Conservation (phyloP, 2,329 filamentous ascomycete species). For the Elsinoe necatrix region DNA sequence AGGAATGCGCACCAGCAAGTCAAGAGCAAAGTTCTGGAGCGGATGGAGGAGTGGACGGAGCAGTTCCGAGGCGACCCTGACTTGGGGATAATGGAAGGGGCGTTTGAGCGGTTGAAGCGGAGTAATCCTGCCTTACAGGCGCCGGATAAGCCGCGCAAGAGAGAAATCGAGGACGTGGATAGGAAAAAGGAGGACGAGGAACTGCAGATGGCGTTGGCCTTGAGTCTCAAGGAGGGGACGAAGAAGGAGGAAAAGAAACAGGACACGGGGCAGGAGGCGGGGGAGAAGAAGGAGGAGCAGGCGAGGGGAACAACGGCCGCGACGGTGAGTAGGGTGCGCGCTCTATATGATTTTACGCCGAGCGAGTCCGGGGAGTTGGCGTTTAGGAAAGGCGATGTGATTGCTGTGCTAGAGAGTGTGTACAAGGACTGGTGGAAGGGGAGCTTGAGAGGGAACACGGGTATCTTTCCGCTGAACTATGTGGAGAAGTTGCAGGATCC, state of each 20-base stretch:
- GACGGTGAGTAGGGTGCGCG: conserved; percentile 87
- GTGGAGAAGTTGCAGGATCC: conserved; percentile 96
- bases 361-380: conserved; percentile 91
- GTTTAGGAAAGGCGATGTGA: conserved; percentile 94
- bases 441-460: conserved; percentile 84
- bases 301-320: conserved; percentile 80
- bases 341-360: conserved; percentile 88
- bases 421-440: conserved; percentile 99
- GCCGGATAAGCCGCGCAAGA: conserved; percentile 89
- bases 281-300: conserved; percentile 33
- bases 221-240: conserved; percentile 82
- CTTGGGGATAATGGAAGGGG: conserved; percentile 94
- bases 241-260: conserved; percentile 25
- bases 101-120: conserved; percentile 77
- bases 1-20: conserved; percentile 92
- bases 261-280: conserved; percentile 33
- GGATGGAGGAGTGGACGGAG: conserved; percentile 92
- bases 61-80: conserved; percentile 88
- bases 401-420: conserved; percentile 92
- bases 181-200: conserved; percentile 95
- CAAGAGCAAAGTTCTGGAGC: conserved; percentile 92
- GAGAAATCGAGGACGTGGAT: conserved; percentile 79
- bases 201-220: conserved; percentile 85
- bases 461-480: conserved; percentile 97
- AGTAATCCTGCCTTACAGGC: conserved; percentile 73